Base-by-base conservation (phyloP, 768 basidiomycete genomes). In the Russula olivacea region DNA sequence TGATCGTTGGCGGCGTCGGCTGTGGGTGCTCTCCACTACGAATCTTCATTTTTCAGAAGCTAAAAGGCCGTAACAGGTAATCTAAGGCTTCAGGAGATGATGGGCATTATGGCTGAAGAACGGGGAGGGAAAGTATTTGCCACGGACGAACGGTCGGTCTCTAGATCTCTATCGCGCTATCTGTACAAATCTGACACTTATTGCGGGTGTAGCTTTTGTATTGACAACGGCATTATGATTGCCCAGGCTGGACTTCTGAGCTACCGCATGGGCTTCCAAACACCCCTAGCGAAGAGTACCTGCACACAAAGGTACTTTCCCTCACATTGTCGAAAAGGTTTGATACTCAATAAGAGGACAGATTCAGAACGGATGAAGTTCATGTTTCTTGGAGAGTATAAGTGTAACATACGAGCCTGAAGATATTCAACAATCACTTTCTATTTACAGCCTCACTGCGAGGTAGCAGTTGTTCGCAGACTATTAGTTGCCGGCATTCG, bases 211-310 rank as follows among this genome's bases (percentile, higher is more conserved):
- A 56, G 95, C 58, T 98, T 96, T 74, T 98, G 97, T 75, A 98
- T 99, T 64, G 97, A 99, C 73, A 99, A 99, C 68, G 97, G 97
- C 1, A 96, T 98, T 68, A 99, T 99, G 97, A 98, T 99, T 59
- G 96, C 97, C 2, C 97, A 99, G 71, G 97, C 97, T 7, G 97
- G 97, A 6, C 80, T 99, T 32, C 79, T 99, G 41, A 85, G 87
- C 65, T 93, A 85, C 73, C 82, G 97, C 2, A 98, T 95, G 93
- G 97, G 96, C 28, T 81, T 85, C 64, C 74, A 76, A 52, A 98
- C 94, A 0, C 81, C 88, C 2, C 71, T 98, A 32, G 73, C 80
- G 30, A 83, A 96, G 70, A 94, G 88, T 59, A 89, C 84, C 38
- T 95, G 93, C 70, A 98, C 95, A 8, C 97, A 99, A 76, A 81